Conservation (phyloP, 768 basidiomycete species). For the Kwoniella shandongensis region DNA sequence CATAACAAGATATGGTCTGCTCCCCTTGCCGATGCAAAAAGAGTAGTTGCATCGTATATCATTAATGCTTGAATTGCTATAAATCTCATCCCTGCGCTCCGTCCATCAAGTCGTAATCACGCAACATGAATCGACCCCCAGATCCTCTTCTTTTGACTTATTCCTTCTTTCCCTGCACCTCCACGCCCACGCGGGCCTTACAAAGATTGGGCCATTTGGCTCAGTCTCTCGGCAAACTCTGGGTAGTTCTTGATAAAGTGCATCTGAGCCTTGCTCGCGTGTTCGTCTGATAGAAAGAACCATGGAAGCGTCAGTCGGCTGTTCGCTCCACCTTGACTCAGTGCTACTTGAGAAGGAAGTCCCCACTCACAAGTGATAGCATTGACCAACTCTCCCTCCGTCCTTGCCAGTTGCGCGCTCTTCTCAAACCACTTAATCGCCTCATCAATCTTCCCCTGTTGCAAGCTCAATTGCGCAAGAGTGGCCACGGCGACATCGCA, state of each 20-base stretch:
- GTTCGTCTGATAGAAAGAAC: slow-evolving; percentile 39
- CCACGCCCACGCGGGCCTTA: slow-evolving; percentile 11
- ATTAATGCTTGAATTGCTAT: slow-evolving; percentile 2
- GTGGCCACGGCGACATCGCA: slow-evolving; percentile 97
- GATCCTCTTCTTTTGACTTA: neutral
- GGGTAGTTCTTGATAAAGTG: slow-evolving; percentile 83
- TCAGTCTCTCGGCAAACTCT: slow-evolving; percentile 62
- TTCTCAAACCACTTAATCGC: slow-evolving; percentile 83
- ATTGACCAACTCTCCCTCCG: slow-evolving; percentile 74
- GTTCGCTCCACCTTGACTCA: neutral
- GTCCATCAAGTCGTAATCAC: neutral
- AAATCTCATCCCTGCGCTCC: neutral
- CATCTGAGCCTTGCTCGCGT: slow-evolving; percentile 80
- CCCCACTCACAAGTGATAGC: slow-evolving; percentile 56
- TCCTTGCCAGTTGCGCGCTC: slow-evolving; percentile 81
- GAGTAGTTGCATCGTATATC: slow-evolving; percentile 20
- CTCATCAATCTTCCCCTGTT: slow-evolving; percentile 82
- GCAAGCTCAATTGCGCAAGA: slow-evolving; percentile 85
- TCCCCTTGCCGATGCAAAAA: neutral
- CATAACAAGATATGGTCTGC: too few species aligned
- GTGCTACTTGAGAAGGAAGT: neutral
- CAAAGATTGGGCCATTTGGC: slow-evolving; percentile 51
- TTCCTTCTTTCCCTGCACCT: neutral
- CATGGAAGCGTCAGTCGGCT: neutral
- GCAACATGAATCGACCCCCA: neutral